Conservation (phyloP, 306 rosid species). For the Vigna nakashimae region DNA sequence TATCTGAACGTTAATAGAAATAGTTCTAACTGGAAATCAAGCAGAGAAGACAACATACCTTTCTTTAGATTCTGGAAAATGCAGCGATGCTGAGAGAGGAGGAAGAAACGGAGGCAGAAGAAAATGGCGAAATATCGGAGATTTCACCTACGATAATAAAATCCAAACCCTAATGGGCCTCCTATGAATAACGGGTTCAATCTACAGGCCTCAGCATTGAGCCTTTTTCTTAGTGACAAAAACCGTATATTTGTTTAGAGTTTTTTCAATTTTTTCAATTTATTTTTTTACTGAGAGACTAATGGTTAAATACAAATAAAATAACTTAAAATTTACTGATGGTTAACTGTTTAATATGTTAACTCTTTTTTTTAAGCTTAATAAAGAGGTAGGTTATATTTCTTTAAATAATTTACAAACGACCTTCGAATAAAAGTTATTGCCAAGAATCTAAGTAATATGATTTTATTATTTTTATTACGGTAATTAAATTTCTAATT, state of each 20-base stretch:
- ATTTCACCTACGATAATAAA: not conserved
- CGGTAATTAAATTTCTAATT: too few relatives aligned
- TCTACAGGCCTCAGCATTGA: not conserved
- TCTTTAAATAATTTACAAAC: too few relatives aligned
- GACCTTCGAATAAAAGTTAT: too few relatives aligned
- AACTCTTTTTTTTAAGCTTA: too few relatives aligned
- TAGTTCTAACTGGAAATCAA: not conserved
- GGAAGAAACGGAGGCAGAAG: not conserved
- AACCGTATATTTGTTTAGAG: too few relatives aligned
- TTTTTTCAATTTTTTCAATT: too few relatives aligned
- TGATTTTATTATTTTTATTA: too few relatives aligned
- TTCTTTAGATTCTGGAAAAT: not conserved
- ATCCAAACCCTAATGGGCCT: constrained; percentile 38
- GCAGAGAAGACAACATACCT: constrained; percentile 2
- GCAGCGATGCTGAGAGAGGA: not conserved
- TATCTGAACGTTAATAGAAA: not conserved
- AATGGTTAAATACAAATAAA: too few relatives aligned
- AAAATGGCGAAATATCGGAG: not conserved
- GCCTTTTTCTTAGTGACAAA: not conserved
- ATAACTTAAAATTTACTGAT: too few relatives aligned
- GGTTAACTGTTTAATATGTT: too few relatives aligned
- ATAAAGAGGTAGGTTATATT: not conserved
- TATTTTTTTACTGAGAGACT: too few relatives aligned
- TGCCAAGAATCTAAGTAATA: too few relatives aligned
- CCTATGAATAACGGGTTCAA: not conserved